These are phyloP conservation scores for Leucosporidium creatinivorum DNA, from an alignment of 768 basidiomycete genomes.

Conservation along the genomic window DNA sequence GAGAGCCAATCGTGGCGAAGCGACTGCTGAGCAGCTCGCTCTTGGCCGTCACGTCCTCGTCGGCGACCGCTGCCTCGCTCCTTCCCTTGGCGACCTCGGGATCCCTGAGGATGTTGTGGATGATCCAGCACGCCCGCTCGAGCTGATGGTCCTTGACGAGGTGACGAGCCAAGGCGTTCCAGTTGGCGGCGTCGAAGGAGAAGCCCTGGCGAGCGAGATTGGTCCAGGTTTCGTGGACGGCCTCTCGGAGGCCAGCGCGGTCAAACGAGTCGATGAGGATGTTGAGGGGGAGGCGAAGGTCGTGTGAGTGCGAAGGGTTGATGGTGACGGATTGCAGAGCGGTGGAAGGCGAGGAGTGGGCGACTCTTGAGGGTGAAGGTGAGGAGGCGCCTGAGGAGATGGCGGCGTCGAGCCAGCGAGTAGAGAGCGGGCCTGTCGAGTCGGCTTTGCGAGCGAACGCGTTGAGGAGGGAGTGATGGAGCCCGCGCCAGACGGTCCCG, in stretches of 20 bases:
- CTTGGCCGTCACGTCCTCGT: conserved; percentile 3
- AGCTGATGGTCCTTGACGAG: conserved; percentile 59
- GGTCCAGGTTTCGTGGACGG: conserved; percentile 59
- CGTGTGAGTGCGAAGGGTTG: conserved; percentile 36
- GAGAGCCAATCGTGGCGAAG: background rate
- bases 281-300: conserved; percentile 69
- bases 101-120: conserved; percentile 66
- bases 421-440: conserved; percentile 40
- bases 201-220: conserved; percentile 58
- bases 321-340: background rate
- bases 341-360: background rate
- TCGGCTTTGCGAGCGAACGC: conserved; percentile 8
- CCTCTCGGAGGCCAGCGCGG: conserved; percentile 55
- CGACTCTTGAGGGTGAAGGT: background rate
- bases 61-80: background rate
- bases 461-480: conserved; percentile 54
- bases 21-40: no score
- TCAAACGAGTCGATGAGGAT: conserved; percentile 67
- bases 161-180: conserved; percentile 79
- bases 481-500: conserved; percentile 57
- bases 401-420: conserved; percentile 34
- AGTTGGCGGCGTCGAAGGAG: conserved; percentile 78
- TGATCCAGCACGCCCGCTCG: conserved; percentile 73
- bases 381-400: background rate
- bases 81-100: conserved; percentile 6